A percentile compares a stretch with the other conserved stretches of the same genome.
Conservation (phyloP, 192 early-diverging fungal genomes). For the Podochytrium sp. region DNA sequence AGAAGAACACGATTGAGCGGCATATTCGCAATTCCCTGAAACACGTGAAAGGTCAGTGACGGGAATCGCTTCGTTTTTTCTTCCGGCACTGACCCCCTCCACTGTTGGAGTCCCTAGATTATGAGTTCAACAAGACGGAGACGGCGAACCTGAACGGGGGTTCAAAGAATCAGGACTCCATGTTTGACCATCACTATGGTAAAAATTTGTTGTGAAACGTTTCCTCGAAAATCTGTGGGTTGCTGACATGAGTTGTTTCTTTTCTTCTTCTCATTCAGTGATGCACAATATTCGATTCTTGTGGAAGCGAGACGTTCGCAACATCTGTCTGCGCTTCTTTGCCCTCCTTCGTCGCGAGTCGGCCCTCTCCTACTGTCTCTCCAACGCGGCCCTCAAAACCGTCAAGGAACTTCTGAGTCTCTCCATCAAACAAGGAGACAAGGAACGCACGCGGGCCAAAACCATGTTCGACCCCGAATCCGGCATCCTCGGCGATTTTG, state of each 20-base stretch:
- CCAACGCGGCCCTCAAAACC: constrained; percentile 79
- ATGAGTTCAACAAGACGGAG: neutral
- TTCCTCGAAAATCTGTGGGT: no score
- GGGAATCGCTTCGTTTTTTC: no score
- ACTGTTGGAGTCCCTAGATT: no score
- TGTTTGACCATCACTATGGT: constrained; percentile 32
- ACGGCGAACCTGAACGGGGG: constrained; percentile 28
- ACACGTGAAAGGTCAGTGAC: constrained; percentile 1
- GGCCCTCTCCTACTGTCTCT: constrained; percentile 81
- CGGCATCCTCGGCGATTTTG: constrained; percentile 10
- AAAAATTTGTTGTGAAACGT: constrained; percentile 63
- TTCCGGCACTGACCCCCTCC: no score
- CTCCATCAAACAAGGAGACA: constrained; percentile 16
- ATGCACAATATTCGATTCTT: constrained; percentile 79
- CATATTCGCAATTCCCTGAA: constrained; percentile 40
- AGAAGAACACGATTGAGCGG: constrained; percentile 57
- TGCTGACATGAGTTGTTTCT: no score
- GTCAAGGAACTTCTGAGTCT: constrained; percentile 63
- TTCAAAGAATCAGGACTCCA: neutral
- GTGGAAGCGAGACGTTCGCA: constrained; percentile 86
- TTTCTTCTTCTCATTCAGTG: neutral
- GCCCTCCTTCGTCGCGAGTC: constrained; percentile 71
- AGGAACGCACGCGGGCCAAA: neutral
- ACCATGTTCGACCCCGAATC: neutral
- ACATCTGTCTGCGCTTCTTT: constrained; percentile 76